Evolutionary conservation across 768 basidiomycete species (phyloP), one percentile per base, ranked within the genome.

Genomic region (Suillus decipiens): DNA sequence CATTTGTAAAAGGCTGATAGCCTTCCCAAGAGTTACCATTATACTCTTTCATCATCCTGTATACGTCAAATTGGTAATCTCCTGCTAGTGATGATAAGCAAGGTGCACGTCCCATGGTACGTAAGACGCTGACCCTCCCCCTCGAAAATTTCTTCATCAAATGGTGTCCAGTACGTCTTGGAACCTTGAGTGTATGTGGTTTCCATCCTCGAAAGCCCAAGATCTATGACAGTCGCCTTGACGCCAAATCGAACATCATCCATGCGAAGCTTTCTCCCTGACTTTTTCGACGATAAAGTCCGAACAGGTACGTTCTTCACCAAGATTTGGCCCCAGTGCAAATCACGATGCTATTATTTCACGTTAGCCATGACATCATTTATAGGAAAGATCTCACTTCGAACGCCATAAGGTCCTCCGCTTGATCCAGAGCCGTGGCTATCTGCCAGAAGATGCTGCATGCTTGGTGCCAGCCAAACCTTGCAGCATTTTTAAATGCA

Each of bases 271-370:
- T 76, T 73, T 58, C 39, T 41, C 14, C 56, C 56, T 73, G 63
- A 70, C 68, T 63, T 77, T 80, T 69, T 78, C 63, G 61, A 76
- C 72, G 55, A 79, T 54, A 8, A 73, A 63, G 67, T 79, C 74
- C 54, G 71, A 59, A 68, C 65, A 28, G 82, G 75, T 3, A 83
- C 62, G 63, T 82, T 80, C 70, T 88, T 88, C 55, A 99, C 86
- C 9, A 99, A 82, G 57, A 99, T 91, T 74, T 99, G 97, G 24
- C 97, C 97, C 86, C 93, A 94, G 70, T 99, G 97, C n/a, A 99
- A 85, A 75, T 99, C 97, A 37, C 97, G 94, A 76, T 99, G 97
- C 96, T 99, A 70, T 56, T 34, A 39, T 53, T 41, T 39, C 5
- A 57, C 24, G 47, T 34, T 34, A 55, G 59, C 65, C 36, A 67